Conservation (phyloP, 2,329 filamentous ascomycete genomes). For the Trichoderma harzianum region DNA sequence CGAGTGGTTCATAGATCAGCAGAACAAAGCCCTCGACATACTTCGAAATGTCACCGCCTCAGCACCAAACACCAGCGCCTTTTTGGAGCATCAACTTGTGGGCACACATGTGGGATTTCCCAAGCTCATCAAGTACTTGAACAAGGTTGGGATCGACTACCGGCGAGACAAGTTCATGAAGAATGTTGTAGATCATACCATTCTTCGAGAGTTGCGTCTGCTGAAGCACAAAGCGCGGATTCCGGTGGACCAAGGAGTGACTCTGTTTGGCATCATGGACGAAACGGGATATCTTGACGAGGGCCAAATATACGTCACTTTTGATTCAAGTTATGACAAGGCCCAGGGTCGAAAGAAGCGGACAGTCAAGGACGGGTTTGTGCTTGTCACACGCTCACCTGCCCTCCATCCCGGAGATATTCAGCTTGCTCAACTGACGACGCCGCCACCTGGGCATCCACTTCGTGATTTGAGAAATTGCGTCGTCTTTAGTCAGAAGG, state of each 20-base stretch:
- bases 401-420: conserved; percentile 81
- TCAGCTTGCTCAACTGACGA: conserved; percentile 60
- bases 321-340: conserved; percentile 37
- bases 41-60: conserved; percentile 58
- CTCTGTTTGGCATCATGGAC: conserved; percentile 80
- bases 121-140: conserved; percentile 58
- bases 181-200: conserved; percentile 64
- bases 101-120: conserved; percentile 59
- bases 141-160: conserved; percentile 60
- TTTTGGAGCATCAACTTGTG: conserved; percentile 61
- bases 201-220: conserved; percentile 67
- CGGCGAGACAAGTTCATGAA: conserved; percentile 66
- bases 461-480: conserved; percentile 66
- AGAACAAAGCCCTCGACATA: conserved; percentile 57
- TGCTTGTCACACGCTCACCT: conserved; percentile 74
- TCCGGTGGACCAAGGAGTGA: conserved; percentile 65
- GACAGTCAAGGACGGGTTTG: conserved; percentile 34
- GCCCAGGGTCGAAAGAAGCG: conserved; percentile 27
- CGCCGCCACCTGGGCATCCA: conserved; percentile 58
- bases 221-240: conserved; percentile 79
- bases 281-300: conserved; percentile 68
- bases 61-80: conserved; percentile 60
- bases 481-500: conserved; percentile 71
- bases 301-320: conserved; percentile 65
- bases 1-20: conserved; percentile 61